Evolutionary conservation across 2,329 filamentous ascomycete species (phyloP).

Genomic region (Fusarium miscanthi): DNA sequence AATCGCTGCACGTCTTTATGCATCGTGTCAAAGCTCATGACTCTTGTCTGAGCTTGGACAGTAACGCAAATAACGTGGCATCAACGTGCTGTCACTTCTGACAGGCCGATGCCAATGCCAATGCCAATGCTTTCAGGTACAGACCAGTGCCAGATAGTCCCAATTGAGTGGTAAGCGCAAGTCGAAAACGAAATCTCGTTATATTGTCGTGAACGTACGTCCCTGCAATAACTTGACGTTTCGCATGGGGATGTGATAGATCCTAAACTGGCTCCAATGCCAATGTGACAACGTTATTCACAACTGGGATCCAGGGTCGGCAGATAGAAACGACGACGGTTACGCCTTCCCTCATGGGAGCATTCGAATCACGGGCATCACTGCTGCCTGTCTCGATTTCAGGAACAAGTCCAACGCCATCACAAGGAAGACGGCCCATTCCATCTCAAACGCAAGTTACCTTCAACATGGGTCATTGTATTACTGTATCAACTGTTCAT

Average conservation of each 20-base stretch:
- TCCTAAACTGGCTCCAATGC: conserved; percentile 16
- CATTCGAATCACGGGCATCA: background rate
- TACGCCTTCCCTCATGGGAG: conserved; percentile 3
- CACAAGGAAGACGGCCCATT: background rate
- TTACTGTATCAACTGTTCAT: background rate
- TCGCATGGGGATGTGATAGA: conserved; percentile 1
- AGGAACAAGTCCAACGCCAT: background rate
- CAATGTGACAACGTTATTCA: conserved; percentile 4
- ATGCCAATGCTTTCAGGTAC: background rate
- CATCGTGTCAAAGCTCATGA: conserved; percentile 13
- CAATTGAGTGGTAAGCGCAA: background rate
- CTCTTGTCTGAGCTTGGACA: conserved; percentile 16
- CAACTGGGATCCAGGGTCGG: conserved; percentile 32
- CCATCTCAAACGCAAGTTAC: background rate
- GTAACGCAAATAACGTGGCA: conserved; percentile 31
- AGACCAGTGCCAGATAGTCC: background rate
- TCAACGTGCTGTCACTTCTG: conserved; percentile 11
- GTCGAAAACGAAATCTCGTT: conserved; percentile 11
- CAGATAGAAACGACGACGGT: conserved; percentile 26
- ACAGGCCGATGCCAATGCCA: background rate
- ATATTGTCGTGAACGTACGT: conserved; percentile 6
- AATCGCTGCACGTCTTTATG: conserved; percentile 15
- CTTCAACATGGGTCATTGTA: background rate
- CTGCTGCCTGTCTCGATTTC: background rate
- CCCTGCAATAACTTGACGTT: conserved; percentile 5